phyloP scores from a whole-genome alignment of 345 rosid genomes.

The Eucalyptus rudis region DNA sequence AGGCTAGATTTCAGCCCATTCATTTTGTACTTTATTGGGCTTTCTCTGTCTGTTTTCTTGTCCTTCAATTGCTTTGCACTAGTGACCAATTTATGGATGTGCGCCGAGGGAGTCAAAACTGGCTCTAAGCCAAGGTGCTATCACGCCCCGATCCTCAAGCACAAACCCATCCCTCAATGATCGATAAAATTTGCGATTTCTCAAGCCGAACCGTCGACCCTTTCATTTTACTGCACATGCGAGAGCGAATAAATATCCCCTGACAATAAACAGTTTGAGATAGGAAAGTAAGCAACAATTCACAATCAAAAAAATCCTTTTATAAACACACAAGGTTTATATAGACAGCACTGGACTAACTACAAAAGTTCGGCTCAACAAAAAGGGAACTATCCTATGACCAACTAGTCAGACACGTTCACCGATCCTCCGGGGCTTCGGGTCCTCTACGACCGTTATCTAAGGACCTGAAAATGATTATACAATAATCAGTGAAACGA shows the following conservation, averaged over 20 bases:
- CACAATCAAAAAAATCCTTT: too few species aligned
- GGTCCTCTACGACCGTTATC: too few species aligned
- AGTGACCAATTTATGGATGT: not conserved
- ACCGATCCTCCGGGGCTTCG: rapidly evolving
- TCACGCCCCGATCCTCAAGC: not conserved
- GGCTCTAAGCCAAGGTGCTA: not conserved
- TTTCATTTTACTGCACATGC: rapidly evolving
- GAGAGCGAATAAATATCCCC: rapidly evolving
- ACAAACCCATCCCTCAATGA: rapidly evolving
- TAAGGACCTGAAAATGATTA: too few species aligned
- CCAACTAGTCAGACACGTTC: too few species aligned
- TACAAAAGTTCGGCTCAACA: too few species aligned
- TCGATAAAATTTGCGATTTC: too few species aligned
- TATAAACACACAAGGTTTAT: too few species aligned
- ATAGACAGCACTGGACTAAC: rapidly evolving
- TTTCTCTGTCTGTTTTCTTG: not conserved
- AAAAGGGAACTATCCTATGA: rapidly evolving
- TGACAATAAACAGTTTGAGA: too few species aligned
- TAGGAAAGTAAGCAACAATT: too few species aligned
- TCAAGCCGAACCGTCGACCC: rapidly evolving
- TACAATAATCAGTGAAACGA: rapidly evolving
- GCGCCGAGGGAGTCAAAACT: not conserved
- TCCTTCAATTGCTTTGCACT: not conserved
- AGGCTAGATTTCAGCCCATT: not conserved
- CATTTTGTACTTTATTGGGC: not conserved